Conservation (phyloP, 2,329 filamentous ascomycete species). For the Nemania bipapillata region DNA sequence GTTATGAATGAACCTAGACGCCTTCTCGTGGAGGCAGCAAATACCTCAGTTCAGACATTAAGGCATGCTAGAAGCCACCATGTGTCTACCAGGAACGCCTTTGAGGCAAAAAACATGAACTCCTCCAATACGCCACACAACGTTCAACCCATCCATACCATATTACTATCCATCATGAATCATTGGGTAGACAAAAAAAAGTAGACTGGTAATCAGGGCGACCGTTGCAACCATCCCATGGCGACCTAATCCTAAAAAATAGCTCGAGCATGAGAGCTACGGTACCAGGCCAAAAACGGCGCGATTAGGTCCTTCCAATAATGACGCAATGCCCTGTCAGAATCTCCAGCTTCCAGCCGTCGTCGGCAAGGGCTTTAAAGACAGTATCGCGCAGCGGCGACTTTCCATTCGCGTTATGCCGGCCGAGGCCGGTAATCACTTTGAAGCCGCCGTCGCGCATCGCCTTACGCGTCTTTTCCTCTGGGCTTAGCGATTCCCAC, state of each 20-base stretch:
- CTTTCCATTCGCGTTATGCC: slow-evolving; percentile 79
- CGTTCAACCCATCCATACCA: no score
- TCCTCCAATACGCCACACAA: no score
- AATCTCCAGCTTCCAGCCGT: slow-evolving; percentile 85
- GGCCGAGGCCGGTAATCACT: slow-evolving; percentile 83
- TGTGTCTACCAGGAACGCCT: no score
- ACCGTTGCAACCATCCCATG: neutral
- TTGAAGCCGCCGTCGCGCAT: slow-evolving; percentile 67
- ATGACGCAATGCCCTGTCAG: slow-evolving; percentile 77
- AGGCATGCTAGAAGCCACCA: no score
- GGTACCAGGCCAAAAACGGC: neutral
- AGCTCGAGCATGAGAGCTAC: no score
- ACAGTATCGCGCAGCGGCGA: slow-evolving; percentile 83
- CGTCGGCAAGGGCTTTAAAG: slow-evolving; percentile 75
- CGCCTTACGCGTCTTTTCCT: slow-evolving; percentile 67
- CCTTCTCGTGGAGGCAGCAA: no score
- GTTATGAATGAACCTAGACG: no score
- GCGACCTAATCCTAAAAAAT: neutral
- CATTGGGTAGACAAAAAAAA: neutral
- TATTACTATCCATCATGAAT: neutral
- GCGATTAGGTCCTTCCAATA: slow-evolving; percentile 62
- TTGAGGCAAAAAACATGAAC: no score
- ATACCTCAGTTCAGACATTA: no score
- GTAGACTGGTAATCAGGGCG: neutral
- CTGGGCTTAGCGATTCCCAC: slow-evolving; percentile 80